phyloP scores from a whole-genome alignment of 768 basidiomycete species.

The Pisolithus tinctorius region DNA sequence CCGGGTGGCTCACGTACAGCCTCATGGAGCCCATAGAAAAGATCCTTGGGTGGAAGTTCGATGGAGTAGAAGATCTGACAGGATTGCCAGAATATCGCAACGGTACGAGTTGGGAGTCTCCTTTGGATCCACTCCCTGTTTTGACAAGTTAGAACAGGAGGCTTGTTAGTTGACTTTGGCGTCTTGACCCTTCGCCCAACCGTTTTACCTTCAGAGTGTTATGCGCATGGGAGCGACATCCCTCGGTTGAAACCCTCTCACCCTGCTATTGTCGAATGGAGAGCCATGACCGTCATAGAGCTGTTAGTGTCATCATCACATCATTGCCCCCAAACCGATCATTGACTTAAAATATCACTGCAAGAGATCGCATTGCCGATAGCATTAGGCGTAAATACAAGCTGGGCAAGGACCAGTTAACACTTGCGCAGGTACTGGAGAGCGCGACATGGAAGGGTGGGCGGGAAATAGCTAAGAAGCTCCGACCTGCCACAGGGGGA shows the following conservation, averaged over 20 bases:
- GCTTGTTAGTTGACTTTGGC: constrained; percentile 79
- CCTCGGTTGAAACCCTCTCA: constrained; percentile 69
- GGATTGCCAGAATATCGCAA: constrained; percentile 95
- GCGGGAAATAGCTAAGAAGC: constrained; percentile 80
- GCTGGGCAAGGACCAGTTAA: constrained; percentile 46
- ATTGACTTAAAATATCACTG: constrained; percentile 1
- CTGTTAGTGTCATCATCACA: constrained; percentile 47
- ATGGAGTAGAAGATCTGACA: constrained; percentile 78
- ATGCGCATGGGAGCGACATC: constrained; percentile 33
- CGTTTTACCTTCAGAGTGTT: constrained; percentile 44
- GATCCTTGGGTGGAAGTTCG: constrained; percentile 73
- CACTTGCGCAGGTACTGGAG: constrained; percentile 85
- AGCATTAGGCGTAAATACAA: constrained; percentile 57
- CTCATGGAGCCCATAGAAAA: constrained; percentile 79
- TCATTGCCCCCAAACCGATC: background rate
- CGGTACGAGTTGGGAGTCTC: constrained; percentile 35
- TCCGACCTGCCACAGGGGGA: constrained; percentile 66
- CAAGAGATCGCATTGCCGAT: constrained; percentile 74
- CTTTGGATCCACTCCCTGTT: constrained; percentile 1
- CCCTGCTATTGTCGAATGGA: constrained; percentile 92
- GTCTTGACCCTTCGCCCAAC: constrained; percentile 63
- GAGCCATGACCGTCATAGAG: constrained; percentile 90
- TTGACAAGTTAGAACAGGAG: constrained; percentile 42
- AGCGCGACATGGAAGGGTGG: constrained; percentile 97
- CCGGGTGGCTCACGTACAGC: constrained; percentile 89